Percentiles rank a stretch among this genome's conserved stretches.
Evolutionary conservation across 2,329 filamentous ascomycete genomes (phyloP).

Genomic region (Metarhizium anisopliae): DNA sequence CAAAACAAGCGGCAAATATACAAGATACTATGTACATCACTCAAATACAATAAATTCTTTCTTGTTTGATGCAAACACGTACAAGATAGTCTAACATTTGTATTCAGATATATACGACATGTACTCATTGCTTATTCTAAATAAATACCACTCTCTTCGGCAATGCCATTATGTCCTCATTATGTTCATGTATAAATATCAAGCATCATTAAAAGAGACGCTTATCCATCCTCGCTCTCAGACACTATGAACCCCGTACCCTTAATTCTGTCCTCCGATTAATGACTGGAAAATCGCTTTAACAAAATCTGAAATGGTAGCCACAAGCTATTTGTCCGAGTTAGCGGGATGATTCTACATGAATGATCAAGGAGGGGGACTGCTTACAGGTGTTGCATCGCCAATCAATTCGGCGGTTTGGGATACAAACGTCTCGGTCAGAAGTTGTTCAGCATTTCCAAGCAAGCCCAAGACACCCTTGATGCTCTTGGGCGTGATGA

Average conservation of each 20-base stretch:
- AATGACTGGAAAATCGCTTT: constrained; percentile 22
- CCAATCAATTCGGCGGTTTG: constrained; percentile 34
- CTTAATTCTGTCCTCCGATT: constrained; percentile 10
- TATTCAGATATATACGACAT: not conserved
- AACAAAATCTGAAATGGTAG: constrained; percentile 22
- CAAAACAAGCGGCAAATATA: no score
- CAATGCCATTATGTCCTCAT: not conserved
- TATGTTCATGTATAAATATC: not conserved
- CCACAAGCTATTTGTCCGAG: constrained; percentile 17
- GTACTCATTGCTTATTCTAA: not conserved
- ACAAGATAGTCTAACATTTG: no score
- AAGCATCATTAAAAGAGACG: not conserved
- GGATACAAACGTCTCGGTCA: constrained; percentile 29
- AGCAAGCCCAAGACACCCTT: constrained; percentile 27
- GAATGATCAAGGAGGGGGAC: not conserved
- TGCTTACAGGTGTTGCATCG: constrained; percentile 31
- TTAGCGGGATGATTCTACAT: not conserved
- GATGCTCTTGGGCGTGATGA: constrained; percentile 29
- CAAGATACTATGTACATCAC: no score
- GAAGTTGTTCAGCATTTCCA: constrained; percentile 27
- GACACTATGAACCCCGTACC: not conserved
- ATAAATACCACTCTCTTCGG: not conserved
- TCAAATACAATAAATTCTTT: no score
- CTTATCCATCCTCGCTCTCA: not conserved
- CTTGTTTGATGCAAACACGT: not conserved